These are phyloP conservation scores for Mycena amicta DNA, from an alignment of 768 basidiomycete genomes.

Conservation along the genomic window DNA sequence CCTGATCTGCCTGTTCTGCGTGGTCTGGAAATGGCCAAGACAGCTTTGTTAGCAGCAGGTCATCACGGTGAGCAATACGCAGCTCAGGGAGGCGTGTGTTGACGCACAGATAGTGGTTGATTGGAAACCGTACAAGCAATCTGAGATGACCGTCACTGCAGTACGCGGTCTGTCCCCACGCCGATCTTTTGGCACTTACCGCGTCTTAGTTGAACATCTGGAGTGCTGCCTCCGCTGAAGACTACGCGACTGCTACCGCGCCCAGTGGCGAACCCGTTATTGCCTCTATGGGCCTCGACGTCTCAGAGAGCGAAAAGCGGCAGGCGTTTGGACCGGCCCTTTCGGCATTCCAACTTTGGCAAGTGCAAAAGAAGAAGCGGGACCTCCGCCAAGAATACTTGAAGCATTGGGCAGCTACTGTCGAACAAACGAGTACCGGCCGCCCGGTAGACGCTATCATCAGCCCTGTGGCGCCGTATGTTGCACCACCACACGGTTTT, in stretches of 20 bases:
- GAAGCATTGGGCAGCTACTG: conserved; percentile 63
- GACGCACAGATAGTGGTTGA: too few species aligned
- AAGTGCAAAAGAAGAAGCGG: conserved; percentile 54
- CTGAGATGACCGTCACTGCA: conserved; percentile 41
- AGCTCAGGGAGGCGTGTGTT: too few species aligned
- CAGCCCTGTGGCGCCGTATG: conserved; percentile 58
- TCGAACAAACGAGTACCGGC: conserved; percentile 58
- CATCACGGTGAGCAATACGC: conserved; percentile 53
- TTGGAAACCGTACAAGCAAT: conserved; percentile 62
- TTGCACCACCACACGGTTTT: conserved; percentile 65
- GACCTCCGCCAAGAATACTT: conserved; percentile 59
- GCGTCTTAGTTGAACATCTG: conserved; percentile 42
- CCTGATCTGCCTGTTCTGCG: conserved; percentile 70
- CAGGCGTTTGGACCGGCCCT: conserved; percentile 18
- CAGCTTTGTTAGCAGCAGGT: conserved; percentile 60
- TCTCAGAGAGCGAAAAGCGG: conserved; percentile 7
- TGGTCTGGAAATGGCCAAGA: conserved; percentile 57
- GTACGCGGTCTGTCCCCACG: conserved; percentile 34
- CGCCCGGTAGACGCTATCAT: conserved; percentile 80
- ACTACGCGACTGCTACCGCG: conserved; percentile 41
- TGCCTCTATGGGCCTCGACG: conserved; percentile 44
- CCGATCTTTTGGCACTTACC: background rate
- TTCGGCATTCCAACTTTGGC: conserved; percentile 69
- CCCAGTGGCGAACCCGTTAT: conserved; percentile 59
- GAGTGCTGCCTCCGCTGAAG: conserved; percentile 49